Percentiles rank a stretch among this genome's conserved stretches.
Evolutionary conservation across 108 stramenopile species (phyloP).

Genomic region (Cylindrotheca fusiformis): DNA sequence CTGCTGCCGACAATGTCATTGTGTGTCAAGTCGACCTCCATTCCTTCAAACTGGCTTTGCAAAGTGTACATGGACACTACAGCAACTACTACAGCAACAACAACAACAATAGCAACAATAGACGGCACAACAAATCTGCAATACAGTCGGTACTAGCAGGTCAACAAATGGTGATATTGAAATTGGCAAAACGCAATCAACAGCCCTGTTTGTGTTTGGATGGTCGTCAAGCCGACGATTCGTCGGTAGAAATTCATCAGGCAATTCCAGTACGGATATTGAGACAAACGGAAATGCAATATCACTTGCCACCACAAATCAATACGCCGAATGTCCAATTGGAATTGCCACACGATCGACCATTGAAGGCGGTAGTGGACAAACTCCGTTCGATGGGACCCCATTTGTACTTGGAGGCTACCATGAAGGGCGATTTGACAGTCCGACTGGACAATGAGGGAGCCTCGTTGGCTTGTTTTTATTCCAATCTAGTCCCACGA

Average conservation of each 20-base stretch:
- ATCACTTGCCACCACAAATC: conserved; percentile 76
- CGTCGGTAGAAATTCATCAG: conserved; percentile 76
- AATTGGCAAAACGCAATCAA: conserved; percentile 80
- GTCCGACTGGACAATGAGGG: conserved; percentile 30
- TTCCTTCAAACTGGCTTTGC: conserved; percentile 71
- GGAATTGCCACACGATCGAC: conserved; percentile 62
- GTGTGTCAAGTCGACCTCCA: conserved; percentile 79
- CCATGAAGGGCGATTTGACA: conserved; percentile 35
- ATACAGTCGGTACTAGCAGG: conserved; percentile 4
- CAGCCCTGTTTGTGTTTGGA: conserved; percentile 83
- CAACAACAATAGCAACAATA: background rate
- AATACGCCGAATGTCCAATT: conserved; percentile 69
- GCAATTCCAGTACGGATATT: conserved; percentile 82
- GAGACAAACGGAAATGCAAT: conserved; percentile 71
- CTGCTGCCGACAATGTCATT: conserved; percentile 78
- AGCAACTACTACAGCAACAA: conserved; percentile 2
- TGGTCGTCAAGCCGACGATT: conserved; percentile 39
- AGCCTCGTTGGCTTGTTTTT: conserved; percentile 28
- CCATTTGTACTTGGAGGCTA: conserved; percentile 31
- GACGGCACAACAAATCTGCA: conserved; percentile 4
- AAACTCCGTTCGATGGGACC: conserved; percentile 63
- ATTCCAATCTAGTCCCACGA: conserved; percentile 20
- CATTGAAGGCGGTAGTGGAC: conserved; percentile 72
- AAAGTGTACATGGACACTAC: conserved; percentile 34
- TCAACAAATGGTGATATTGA: conserved; percentile 48